Conservation (phyloP, 2,329 filamentous ascomycete genomes). For the Myriangium duriaei region DNA sequence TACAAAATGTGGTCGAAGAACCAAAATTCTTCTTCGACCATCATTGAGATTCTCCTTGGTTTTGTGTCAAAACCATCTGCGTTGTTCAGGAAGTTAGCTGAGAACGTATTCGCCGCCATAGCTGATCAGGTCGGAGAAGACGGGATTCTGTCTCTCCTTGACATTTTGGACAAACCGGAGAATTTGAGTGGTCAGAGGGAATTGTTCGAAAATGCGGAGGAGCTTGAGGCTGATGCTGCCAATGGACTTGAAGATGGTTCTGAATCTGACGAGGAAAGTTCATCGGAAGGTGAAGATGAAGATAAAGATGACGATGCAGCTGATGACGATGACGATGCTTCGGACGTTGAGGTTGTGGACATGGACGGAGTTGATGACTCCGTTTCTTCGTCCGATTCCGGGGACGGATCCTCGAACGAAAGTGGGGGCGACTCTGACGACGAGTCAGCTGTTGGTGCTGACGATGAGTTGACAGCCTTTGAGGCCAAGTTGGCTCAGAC, state of each 20-base stretch:
- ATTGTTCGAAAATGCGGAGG: conserved; percentile 57
- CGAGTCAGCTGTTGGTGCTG: conserved; percentile 24
- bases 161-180: conserved; percentile 68
- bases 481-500: conserved; percentile 68
- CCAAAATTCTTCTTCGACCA: conserved; percentile 45
- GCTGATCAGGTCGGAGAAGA: conserved; percentile 59
- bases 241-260: conserved; percentile 15
- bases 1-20: conserved; percentile 47
- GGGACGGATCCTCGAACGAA: conserved; percentile 13
- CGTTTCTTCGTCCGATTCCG: conserved; percentile 11
- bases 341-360: conserved; percentile 24
- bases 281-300: conserved; percentile 15
- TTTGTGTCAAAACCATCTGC: conserved; percentile 77
- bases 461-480: conserved; percentile 47
- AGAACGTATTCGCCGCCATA: conserved; percentile 79
- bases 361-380: conserved; percentile 18
- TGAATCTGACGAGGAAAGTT: conserved; percentile 15
- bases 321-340: conserved; percentile 23
- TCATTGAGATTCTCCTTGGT: conserved; percentile 82
- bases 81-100: conserved; percentile 72
- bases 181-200: conserved; percentile 72
- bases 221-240: conserved; percentile 29
- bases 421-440: conserved; percentile 24
- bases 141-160: conserved; percentile 53
- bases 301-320: conserved; percentile 27